phyloP scores from a whole-genome alignment of 306 rosid genomes.

The Astragalus glycyphyllos region DNA sequence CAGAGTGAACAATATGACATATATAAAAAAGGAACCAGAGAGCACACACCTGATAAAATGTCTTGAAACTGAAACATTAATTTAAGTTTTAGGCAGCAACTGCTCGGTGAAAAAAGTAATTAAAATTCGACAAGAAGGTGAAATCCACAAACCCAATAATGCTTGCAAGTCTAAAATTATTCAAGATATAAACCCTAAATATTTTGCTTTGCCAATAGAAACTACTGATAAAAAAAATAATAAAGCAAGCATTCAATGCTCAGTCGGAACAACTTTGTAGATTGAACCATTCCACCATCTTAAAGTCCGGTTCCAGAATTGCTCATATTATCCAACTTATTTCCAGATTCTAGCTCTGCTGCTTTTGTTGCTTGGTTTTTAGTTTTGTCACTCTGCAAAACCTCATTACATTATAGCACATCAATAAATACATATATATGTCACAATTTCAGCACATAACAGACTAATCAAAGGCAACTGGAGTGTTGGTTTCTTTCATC shows the following conservation, averaged over 20 bases:
- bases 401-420: conserved; percentile 46
- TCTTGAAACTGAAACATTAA: conserved; percentile 14
- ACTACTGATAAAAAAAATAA: neutral
- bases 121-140: conserved; percentile 26
- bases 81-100: conserved; percentile 27
- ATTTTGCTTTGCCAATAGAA: conserved; percentile 40
- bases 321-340: conserved; percentile 45
- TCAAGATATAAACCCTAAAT: conserved; percentile 33
- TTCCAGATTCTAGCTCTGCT: conserved; percentile 48
- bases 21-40: neutral
- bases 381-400: conserved; percentile 62
- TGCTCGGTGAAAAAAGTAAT: conserved; percentile 7
- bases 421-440: conserved; percentile 31
- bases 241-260: conserved; percentile 25
- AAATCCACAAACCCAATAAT: conserved; percentile 35
- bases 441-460: conserved; percentile 9
- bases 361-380: conserved; percentile 53
- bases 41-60: conserved; percentile 5
- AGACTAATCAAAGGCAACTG: conserved; percentile 17
- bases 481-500: conserved; percentile 8
- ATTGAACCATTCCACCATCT: conserved; percentile 46
- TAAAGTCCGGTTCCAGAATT: conserved; percentile 43
- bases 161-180: conserved; percentile 36
- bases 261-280: conserved; percentile 31
- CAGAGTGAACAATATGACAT: neutral